A percentile compares a stretch with the other conserved stretches of the same genome.
Evolutionary conservation across 805 yeast genomes (phyloP).

Genomic region (Zygosaccharomyces bisporus): DNA sequence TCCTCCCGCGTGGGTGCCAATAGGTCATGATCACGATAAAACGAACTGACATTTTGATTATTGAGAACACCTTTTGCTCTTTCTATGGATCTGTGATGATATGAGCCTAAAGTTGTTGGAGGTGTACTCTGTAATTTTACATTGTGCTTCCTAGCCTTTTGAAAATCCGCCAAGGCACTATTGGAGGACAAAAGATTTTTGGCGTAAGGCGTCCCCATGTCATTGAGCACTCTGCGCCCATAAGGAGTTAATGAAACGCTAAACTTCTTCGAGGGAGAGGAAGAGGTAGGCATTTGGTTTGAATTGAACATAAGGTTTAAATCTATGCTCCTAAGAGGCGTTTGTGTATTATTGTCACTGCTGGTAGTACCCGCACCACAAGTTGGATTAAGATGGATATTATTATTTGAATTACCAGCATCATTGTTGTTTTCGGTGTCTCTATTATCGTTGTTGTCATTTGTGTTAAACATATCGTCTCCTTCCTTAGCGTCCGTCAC

Average conservation of each 20-base stretch:
- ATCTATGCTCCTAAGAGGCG: slow-evolving; percentile 34
- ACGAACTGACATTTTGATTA: not conserved
- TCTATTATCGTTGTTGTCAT: not conserved
- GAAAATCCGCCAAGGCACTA: slow-evolving; percentile 35
- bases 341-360: slow-evolving; percentile 14
- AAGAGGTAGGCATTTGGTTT: slow-evolving; percentile 16
- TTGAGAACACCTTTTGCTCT: not conserved
- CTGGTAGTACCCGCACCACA: not conserved
- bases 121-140: slow-evolving; percentile 16
- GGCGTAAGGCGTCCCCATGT: slow-evolving; percentile 33
- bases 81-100: slow-evolving; percentile 4
- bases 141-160: slow-evolving; percentile 31
- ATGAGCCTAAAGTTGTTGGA: slow-evolving; percentile 8
- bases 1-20: slow-evolving; percentile 8
- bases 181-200: slow-evolving; percentile 26
- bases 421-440: not conserved
- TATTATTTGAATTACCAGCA: too few relatives aligned
- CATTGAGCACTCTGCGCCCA: slow-evolving; percentile 32
- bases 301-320: slow-evolving; percentile 34
- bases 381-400: not conserved
- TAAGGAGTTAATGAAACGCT: slow-evolving; percentile 34
- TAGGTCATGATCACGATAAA: slow-evolving; percentile 2
- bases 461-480: not conserved
- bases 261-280: slow-evolving; percentile 33
- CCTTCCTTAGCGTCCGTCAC: slow-evolving; percentile 20